These are phyloP conservation scores for Tillandsia leiboldiana DNA, from an alignment of 176 grass and related monocot genomes.

Conservation along the genomic window DNA sequence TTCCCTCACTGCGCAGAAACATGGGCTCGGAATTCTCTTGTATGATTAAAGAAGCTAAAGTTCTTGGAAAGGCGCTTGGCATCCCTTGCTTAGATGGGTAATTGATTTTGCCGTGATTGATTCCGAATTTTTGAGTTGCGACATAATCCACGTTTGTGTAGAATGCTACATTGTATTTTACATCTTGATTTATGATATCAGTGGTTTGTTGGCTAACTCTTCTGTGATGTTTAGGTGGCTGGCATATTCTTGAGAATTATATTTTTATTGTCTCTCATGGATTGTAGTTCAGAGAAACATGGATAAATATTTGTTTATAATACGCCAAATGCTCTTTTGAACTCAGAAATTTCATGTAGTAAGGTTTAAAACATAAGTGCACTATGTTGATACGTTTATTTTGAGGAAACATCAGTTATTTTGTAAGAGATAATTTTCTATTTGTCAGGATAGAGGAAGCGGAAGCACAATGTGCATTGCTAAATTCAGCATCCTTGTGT, in stretches of 20 bases:
- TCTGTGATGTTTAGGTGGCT: background rate
- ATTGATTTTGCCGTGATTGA: constrained; percentile 3
- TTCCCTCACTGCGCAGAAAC: constrained; percentile 60
- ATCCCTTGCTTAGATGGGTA: constrained; percentile 89
- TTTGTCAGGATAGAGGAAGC: constrained; percentile 77
- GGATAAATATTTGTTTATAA: too few species aligned
- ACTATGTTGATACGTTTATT: background rate
- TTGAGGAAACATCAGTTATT: background rate
- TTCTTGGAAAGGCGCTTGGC: constrained; percentile 62
- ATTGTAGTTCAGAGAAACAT: background rate
- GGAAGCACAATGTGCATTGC: constrained; percentile 82
- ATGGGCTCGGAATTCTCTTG: constrained; percentile 82
- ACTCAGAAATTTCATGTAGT: too few species aligned
- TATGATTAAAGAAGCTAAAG: constrained; percentile 91
- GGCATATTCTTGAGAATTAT: background rate
- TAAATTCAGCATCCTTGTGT: constrained; percentile 62
- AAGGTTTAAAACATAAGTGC: too few species aligned
- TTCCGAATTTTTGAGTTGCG: too few species aligned
- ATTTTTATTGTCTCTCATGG: too few species aligned
- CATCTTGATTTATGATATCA: background rate
- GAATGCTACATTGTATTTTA: background rate
- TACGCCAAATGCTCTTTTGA: too few species aligned
- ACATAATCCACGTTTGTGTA: too few species aligned
- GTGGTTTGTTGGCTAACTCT: background rate
- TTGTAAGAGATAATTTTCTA: background rate